phyloP scores from a whole-genome alignment of 164 flowering plant genomes.

The Vitis rotundifolia region DNA sequence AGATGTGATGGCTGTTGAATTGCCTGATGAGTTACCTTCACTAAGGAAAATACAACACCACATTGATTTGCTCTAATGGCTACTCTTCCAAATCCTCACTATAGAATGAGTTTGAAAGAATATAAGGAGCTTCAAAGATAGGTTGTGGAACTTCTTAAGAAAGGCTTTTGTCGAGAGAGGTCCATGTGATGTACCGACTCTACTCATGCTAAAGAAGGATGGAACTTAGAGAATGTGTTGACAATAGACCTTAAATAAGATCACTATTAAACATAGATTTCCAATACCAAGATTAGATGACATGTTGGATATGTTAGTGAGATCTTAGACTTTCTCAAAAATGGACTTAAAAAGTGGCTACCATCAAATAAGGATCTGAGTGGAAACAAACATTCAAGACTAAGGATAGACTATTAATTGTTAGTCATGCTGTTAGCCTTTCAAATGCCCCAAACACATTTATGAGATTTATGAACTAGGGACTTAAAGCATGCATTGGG shows the following conservation, averaged over 20 bases:
- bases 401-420: conserved; percentile 5
- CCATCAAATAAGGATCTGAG: background rate
- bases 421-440: conserved; percentile 2
- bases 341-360: too few relatives aligned
- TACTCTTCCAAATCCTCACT: background rate
- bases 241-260: too few relatives aligned
- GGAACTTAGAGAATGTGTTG: too few relatives aligned
- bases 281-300: background rate
- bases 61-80: background rate
- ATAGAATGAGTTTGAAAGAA: background rate
- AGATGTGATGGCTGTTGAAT: too few relatives aligned
- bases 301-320: background rate
- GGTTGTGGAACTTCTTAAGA: background rate
- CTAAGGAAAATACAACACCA: background rate
- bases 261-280: background rate
- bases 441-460: conserved; percentile 7
- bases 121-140: background rate
- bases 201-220: background rate
- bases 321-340: too few relatives aligned
- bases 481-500: background rate
- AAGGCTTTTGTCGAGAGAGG: background rate
- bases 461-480: background rate
- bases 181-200: background rate
- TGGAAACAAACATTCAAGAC: conserved; percentile 8
- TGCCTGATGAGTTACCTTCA: too few relatives aligned